Percentiles rank a stretch among this genome's conserved stretches.
These are phyloP conservation scores for Xerocomus spinulosus DNA, from an alignment of 768 basidiomycete genomes.

Conservation along the genomic window DNA sequence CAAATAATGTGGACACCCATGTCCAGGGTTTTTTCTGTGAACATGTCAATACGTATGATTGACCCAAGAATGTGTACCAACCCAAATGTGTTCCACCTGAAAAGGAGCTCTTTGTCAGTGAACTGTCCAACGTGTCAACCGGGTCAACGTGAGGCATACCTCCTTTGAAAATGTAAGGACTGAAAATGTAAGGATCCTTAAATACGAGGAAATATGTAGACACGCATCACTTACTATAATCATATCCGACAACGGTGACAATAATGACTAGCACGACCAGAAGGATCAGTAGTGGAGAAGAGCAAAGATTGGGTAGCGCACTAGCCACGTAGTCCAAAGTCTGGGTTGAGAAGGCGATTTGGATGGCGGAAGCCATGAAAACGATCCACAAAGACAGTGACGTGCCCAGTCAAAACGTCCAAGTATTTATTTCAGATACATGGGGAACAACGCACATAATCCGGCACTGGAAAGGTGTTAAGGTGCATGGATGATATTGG, in stretches of 20 bases:
- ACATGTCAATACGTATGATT: background rate
- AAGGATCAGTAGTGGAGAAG: background rate
- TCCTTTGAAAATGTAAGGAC: background rate
- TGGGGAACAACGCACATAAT: no score
- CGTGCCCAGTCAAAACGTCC: no score
- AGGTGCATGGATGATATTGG: no score
- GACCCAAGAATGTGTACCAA: background rate
- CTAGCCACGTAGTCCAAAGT: no score
- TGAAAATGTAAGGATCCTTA: background rate
- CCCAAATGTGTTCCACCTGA: background rate
- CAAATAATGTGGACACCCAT: background rate
- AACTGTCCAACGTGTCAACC: no score
- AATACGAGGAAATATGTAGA: no score
- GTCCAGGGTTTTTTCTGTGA: background rate
- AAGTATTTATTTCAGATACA: no score
- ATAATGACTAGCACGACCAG: background rate
- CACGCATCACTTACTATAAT: background rate
- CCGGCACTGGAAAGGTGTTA: no score
- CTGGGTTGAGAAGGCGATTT: no score
- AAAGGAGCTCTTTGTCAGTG: background rate
- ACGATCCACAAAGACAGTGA: no score
- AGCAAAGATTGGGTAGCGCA: no score
- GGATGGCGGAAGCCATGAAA: no score
- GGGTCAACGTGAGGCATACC: background rate
- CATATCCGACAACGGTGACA: background rate